Evolutionary conservation across 352 stramenopile genomes (phyloP).

Genomic region (Aphanomyces stellatus): DNA sequence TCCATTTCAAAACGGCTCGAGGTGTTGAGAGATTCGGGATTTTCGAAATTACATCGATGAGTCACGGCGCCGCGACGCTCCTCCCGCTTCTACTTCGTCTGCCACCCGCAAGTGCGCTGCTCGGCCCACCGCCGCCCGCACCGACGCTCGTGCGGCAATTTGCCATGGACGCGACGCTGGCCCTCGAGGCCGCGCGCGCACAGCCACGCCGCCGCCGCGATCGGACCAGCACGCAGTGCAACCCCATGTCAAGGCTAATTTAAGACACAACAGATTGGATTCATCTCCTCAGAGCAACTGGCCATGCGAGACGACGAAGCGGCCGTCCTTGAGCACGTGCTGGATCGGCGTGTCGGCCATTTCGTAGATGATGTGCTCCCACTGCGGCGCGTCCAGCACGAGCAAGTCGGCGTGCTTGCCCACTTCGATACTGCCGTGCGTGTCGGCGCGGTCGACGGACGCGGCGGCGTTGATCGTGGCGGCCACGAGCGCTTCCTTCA

Average conservation of each 20-base stretch:
- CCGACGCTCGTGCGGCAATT: not conserved
- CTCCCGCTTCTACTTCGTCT: too few species aligned
- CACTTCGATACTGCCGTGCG: constrained; percentile 68
- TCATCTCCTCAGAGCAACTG: not conserved
- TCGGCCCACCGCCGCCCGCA: not conserved
- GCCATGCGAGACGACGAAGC: constrained; percentile 20
- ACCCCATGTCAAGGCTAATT: not conserved
- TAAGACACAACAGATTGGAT: not conserved
- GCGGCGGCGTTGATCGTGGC: constrained; percentile 76
- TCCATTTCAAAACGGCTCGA: too few species aligned
- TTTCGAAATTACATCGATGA: too few species aligned
- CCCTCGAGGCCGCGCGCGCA: not conserved
- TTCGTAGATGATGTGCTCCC: constrained; percentile 82
- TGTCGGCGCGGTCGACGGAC: constrained; percentile 63
- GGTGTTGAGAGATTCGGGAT: too few species aligned
- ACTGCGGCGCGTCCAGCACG: constrained; percentile 54
- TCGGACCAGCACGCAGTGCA: not conserved
- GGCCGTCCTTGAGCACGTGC: constrained; percentile 67
- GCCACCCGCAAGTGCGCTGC: too few species aligned
- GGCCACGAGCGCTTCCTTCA: constrained; percentile 75
- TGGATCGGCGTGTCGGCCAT: constrained; percentile 73
- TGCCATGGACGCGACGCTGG: not conserved
- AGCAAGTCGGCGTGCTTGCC: constrained; percentile 68
- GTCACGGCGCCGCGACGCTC: too few species aligned
- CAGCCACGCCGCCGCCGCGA: too few species aligned